Evolutionary conservation across 139 green algal genomes (phyloP).

Genomic region (Closterium sp.): DNA sequence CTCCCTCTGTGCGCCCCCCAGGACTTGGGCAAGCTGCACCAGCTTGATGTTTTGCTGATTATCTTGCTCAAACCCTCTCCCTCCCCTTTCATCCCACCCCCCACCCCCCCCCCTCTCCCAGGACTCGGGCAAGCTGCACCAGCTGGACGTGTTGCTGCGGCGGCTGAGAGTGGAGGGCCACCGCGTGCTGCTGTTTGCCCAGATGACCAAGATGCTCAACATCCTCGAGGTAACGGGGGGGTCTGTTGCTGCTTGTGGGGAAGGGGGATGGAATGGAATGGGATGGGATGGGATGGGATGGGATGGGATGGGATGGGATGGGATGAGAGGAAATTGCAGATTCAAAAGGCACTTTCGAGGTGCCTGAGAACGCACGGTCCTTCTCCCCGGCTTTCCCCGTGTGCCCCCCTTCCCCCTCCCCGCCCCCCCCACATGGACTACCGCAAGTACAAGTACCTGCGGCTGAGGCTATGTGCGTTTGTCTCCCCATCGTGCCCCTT

Average conservation of each 20-base stretch:
- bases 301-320: neutral
- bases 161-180: conserved; percentile 61
- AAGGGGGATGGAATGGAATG: neutral
- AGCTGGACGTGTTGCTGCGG: conserved; percentile 64
- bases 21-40: too few relatives aligned
- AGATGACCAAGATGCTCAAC: conserved; percentile 78
- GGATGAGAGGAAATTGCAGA: neutral
- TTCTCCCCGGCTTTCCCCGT: too few relatives aligned
- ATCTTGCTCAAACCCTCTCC: too few relatives aligned
- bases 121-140: conserved; percentile 66
- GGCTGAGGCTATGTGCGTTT: too few relatives aligned
- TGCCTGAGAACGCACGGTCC: too few relatives aligned
- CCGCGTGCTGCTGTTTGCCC: conserved; percentile 69
- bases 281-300: neutral
- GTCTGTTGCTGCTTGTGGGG: too few relatives aligned
- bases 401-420: neutral
- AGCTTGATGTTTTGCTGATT: too few relatives aligned
- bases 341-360: neutral
- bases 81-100: neutral
- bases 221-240: conserved; percentile 59
- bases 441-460: conserved; percentile 57
- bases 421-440: conserved; percentile 44
- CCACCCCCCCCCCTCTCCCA: neutral
- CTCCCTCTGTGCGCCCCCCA: too few relatives aligned
- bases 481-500: too few relatives aligned